A percentile compares a stretch with the other conserved stretches of the same genome.
phyloP scores from a whole-genome alignment of 2,329 filamentous ascomycete species.

The Pseudocercospora fuligena region DNA sequence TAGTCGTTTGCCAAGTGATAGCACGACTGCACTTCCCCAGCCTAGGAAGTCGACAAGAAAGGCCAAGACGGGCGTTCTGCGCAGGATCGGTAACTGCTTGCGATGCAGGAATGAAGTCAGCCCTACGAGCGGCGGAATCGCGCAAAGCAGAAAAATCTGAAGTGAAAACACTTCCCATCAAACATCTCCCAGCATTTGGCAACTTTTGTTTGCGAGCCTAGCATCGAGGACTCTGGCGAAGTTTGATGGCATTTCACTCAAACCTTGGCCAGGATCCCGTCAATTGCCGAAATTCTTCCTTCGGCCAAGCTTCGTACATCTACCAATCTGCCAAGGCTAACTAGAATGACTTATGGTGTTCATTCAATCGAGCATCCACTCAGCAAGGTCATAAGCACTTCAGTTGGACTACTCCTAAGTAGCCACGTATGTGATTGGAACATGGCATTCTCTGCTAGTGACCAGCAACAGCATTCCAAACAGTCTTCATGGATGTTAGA shows the following conservation, averaged over 20 bases:
- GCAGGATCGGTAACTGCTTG: conserved; percentile 2
- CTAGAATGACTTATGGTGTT: not conserved
- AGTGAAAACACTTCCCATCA: too few species aligned
- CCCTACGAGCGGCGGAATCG: not conserved
- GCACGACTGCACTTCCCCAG: conserved; percentile 12
- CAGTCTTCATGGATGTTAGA: not conserved
- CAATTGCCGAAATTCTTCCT: not conserved
- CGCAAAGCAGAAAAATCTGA: too few species aligned
- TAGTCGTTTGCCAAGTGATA: conserved; percentile 25
- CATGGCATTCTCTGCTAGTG: too few species aligned
- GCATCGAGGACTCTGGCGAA: not conserved
- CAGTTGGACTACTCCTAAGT: too few species aligned
- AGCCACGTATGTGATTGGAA: too few species aligned
- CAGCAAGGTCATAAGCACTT: too few species aligned
- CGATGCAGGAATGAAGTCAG: not conserved
- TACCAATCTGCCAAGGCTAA: not conserved
- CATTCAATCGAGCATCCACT: not conserved
- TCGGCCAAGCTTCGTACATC: not conserved
- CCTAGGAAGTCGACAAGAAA: conserved; percentile 26
- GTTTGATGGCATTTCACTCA: not conserved
- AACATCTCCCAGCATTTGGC: too few species aligned
- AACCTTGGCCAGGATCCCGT: not conserved
- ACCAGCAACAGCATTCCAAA: not conserved
- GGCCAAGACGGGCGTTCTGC: conserved; percentile 20
- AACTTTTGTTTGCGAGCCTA: too few species aligned